Evolutionary conservation across 2,329 filamentous ascomycete genomes (phyloP).

Genomic region (Simplicillium sp.): DNA sequence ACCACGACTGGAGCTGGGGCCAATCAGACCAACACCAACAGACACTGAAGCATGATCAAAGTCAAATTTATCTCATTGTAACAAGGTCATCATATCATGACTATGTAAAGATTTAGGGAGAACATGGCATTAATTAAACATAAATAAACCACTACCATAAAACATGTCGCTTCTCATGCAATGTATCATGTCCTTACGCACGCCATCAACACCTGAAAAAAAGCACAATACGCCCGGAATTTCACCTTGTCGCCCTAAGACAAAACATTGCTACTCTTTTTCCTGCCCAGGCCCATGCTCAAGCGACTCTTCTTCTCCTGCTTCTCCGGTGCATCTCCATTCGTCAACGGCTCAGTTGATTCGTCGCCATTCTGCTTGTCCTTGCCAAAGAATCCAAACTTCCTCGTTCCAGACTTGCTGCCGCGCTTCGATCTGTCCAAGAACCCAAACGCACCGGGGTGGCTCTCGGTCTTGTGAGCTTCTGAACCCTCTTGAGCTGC

Average conservation of each 20-base stretch:
- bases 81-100: too few species aligned
- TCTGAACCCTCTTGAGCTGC: conserved; percentile 42
- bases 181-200: background rate
- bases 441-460: conserved; percentile 32
- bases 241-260: conserved; percentile 11
- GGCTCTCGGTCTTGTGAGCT: conserved; percentile 28
- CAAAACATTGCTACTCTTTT: conserved; percentile 52
- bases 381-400: conserved; percentile 57
- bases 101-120: too few species aligned
- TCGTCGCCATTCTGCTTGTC: conserved; percentile 30
- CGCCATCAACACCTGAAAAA: background rate
- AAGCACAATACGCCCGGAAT: background rate
- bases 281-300: conserved; percentile 56
- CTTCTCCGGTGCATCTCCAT: conserved; percentile 27
- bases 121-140: background rate
- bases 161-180: conserved; percentile 8
- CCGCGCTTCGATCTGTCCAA: conserved; percentile 60
- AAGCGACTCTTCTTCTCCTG: conserved; percentile 55
- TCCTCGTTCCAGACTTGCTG: conserved; percentile 71
- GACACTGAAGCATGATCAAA: too few species aligned
- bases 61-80: too few species aligned
- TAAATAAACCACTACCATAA: background rate
- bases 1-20: too few species aligned
- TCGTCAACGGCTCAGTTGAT: conserved; percentile 8
- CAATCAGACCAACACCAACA: too few species aligned